Evolutionary conservation across 2,329 filamentous ascomycete species (phyloP).

Genomic region (Xylariales sp.): DNA sequence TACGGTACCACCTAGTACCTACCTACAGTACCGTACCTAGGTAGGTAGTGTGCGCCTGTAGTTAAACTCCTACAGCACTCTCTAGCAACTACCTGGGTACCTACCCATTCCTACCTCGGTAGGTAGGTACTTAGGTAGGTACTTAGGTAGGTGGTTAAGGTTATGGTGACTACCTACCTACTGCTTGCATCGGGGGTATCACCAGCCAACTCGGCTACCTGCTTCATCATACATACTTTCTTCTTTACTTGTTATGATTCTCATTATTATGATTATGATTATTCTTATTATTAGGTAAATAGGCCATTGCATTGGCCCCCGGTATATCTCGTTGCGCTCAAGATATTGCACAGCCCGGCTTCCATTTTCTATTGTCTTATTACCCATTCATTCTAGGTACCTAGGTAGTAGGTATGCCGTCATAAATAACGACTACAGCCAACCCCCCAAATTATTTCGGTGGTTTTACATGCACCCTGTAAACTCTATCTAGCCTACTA

Average conservation of each 20-base stretch:
- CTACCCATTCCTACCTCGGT: too few relatives aligned
- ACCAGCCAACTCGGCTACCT: neutral
- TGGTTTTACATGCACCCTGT: conserved; percentile 10
- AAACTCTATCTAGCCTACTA: neutral
- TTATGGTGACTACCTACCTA: too few relatives aligned
- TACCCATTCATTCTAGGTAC: neutral
- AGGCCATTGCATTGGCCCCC: neutral
- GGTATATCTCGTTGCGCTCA: neutral
- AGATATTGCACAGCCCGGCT: neutral
- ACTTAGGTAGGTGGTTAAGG: too few relatives aligned
- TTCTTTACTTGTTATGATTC: too few relatives aligned
- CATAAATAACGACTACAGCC: neutral
- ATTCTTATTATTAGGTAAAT: neutral
- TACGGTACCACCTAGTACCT: too few relatives aligned
- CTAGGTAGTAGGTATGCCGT: neutral
- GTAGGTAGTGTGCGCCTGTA: too few relatives aligned
- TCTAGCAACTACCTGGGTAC: neutral
- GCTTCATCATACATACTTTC: too few relatives aligned
- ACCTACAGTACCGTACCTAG: too few relatives aligned
- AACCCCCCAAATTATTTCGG: neutral
- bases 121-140: too few relatives aligned
- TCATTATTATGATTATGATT: too few relatives aligned
- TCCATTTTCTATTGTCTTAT: conserved; percentile 4
- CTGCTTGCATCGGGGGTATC: too few relatives aligned
- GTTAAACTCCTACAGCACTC: neutral